Conservation (phyloP, 345 rosid genomes). For the Gossypium ekmanianum region DNA sequence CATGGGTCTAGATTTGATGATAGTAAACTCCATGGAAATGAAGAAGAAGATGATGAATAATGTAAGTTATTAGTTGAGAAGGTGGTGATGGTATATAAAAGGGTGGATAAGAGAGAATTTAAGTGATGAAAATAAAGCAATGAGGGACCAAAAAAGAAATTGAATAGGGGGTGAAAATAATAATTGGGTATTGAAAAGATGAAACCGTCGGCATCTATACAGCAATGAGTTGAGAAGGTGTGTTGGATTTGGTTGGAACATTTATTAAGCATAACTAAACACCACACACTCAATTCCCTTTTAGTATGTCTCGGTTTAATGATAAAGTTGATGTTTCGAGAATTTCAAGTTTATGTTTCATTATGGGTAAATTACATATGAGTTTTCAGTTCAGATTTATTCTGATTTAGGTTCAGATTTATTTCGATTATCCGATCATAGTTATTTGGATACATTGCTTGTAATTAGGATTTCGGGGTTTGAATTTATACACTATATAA, state of each 20-base stretch:
- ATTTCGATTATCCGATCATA: no score
- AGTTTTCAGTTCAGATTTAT: no score
- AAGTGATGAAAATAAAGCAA: background rate
- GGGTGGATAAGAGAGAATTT: background rate
- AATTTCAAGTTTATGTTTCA: no score
- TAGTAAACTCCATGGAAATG: slow-evolving; percentile 11
- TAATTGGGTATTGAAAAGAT: background rate
- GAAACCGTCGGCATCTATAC: slow-evolving; percentile 1
- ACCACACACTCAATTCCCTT: background rate
- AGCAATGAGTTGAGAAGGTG: background rate
- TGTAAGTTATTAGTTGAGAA: background rate
- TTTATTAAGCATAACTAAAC: background rate
- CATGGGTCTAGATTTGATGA: slow-evolving; percentile 10
- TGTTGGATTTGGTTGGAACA: slow-evolving; percentile 2
- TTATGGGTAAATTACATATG: no score
- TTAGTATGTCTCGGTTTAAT: no score
- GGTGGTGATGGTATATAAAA: background rate
- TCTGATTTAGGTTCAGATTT: no score
- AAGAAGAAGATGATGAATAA: background rate
- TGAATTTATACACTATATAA: no score
- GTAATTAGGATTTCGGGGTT: no score
- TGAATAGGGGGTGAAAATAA: background rate
- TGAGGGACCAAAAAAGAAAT: background rate
- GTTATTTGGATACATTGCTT: no score
- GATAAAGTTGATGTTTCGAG: no score